phyloP scores from a whole-genome alignment of 164 flowering plant species.

The Litsea cubeba region DNA sequence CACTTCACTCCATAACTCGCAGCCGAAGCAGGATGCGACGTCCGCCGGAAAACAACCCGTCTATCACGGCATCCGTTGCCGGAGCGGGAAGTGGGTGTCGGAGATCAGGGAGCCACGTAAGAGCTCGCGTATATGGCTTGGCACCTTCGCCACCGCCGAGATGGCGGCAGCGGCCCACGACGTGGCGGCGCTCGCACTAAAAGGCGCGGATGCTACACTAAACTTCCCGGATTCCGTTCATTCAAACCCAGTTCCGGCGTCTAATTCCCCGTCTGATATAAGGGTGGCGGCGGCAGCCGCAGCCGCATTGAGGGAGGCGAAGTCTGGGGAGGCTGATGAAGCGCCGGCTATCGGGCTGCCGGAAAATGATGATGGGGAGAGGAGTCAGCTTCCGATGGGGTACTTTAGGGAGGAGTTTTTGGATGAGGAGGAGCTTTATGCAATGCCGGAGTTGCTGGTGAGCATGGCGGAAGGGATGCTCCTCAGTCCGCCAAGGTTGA shows the following conservation, averaged over 20 bases:
- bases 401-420: conserved; percentile 25
- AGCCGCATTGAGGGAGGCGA: conserved; percentile 27
- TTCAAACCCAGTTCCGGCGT: conserved; percentile 40
- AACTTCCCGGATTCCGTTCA: conserved; percentile 53
- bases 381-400: neutral
- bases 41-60: conserved; percentile 34
- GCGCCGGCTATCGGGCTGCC: neutral
- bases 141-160: conserved; percentile 70
- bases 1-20: conserved; percentile 6
- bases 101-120: conserved; percentile 86
- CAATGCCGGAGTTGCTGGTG: conserved; percentile 50
- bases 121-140: conserved; percentile 79
- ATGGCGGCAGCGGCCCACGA: conserved; percentile 95
- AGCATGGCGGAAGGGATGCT: conserved; percentile 69
- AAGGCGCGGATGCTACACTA: conserved; percentile 44
- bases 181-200: conserved; percentile 68
- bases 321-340: neutral
- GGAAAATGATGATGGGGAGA: conserved; percentile 1
- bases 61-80: conserved; percentile 53
- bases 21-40: conserved; percentile 3
- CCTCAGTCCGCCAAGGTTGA: conserved; percentile 50
- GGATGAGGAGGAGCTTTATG: conserved; percentile 46
- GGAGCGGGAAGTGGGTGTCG: conserved; percentile 87
- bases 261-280: conserved; percentile 46
- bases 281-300: conserved; percentile 59